Base-by-base conservation (phyloP, 2,329 filamentous ascomycete species). In the Botrytis elliptica region DNA sequence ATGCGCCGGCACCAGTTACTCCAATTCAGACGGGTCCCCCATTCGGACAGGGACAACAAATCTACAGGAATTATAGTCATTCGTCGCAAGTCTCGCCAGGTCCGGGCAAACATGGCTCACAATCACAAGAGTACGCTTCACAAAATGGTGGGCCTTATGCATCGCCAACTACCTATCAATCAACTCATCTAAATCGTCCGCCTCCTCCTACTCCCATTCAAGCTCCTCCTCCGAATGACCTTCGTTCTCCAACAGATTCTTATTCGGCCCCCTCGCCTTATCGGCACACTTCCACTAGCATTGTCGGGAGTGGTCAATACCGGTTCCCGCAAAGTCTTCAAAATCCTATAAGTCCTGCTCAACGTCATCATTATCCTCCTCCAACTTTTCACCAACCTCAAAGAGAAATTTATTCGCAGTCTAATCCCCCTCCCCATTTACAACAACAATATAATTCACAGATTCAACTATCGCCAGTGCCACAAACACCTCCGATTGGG, bases 201-300 rank as follows among this genome's bases (percentile, higher is more conserved):
- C 78, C 78, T 75, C 78, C 79, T 75, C 84, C 85, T 74, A 82
- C 82, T 55, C 82, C 84, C 68, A 81, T 85, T 75, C 84, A 85
- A 78, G 81, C 83, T 65, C 81, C 82, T 69, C 74, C 77, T 33
- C 78, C 79, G 68, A 80, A 79, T 73, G 82, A 82, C 72, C 81
- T 85, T 74, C 82, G 82, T 74, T 86, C 84, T 63, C 84, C 84
- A 65, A 82, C 83, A 44, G 82, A 84, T 49, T 77, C 80, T 52
- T 80, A 78, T 74, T 79, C 80, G 68, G 79, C 76, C 8, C 79
- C 81, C 70, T 82, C 81, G n/a, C 80, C 81, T 25, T 82, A 81
- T 74, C 77, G 78, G 62, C 79, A 79, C 57, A 79, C 80, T 36
- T 78, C 79, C 20, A 77, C 78, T 29, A 75, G 76, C 67, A 40